These are phyloP conservation scores for Silene uniflora DNA, from an alignment of 148 eudicot genomes.

Conservation along the genomic window DNA sequence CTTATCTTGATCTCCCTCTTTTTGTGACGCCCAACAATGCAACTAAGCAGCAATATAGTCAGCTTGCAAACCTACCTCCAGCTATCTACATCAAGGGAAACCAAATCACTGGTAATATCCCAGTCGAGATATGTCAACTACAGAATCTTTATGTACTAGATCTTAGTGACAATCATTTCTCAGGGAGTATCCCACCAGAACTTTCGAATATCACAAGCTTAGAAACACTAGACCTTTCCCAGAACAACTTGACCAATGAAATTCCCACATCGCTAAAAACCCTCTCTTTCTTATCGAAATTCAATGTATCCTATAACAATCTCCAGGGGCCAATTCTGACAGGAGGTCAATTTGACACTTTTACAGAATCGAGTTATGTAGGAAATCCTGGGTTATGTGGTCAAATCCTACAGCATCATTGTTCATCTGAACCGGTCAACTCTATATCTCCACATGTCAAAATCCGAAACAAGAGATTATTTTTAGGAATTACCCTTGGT, in stretches of 20 bases:
- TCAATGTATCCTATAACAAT: conserved; percentile 54
- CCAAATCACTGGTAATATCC: conserved; percentile 58
- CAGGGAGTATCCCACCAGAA: conserved; percentile 63
- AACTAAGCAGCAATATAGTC: conserved; percentile 56
- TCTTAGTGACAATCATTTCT: conserved; percentile 57
- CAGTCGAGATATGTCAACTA: conserved; percentile 55
- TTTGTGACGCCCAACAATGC: conserved; percentile 57
- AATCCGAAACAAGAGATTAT: conserved; percentile 43
- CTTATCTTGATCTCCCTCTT: conserved; percentile 66
- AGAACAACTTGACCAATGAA: conserved; percentile 59
- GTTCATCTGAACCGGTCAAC: conserved; percentile 31
- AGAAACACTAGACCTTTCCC: conserved; percentile 58
- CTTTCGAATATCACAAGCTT: conserved; percentile 64
- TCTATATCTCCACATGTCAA: conserved; percentile 19
- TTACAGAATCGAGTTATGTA: conserved; percentile 43
- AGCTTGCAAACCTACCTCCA: conserved; percentile 65
- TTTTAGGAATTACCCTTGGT: conserved; percentile 53
- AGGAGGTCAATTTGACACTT: conserved; percentile 62
- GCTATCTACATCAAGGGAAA: conserved; percentile 56
- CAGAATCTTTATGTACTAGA: conserved; percentile 55
- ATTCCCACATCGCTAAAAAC: conserved; percentile 58
- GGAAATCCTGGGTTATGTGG: conserved; percentile 75
- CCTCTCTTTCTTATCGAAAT: conserved; percentile 46
- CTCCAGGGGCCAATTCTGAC: conserved; percentile 54
- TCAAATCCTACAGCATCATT: conserved; percentile 37